These are phyloP conservation scores for Alternaria sp. DNA, from an alignment of 2,329 filamentous ascomycete genomes.

Conservation along the genomic window DNA sequence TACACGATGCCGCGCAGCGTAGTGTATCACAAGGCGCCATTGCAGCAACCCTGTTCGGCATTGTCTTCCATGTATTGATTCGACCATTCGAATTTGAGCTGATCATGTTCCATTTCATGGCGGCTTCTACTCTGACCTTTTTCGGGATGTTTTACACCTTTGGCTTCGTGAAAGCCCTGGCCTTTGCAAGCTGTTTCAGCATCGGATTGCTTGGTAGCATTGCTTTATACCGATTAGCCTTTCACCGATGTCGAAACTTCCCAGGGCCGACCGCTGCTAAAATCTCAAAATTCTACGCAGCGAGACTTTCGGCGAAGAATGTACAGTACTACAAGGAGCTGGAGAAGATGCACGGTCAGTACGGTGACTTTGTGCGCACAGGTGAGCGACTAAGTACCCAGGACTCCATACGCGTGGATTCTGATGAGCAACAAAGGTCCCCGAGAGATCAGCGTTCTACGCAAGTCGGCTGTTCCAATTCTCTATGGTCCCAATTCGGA, in stretches of 20 bases:
- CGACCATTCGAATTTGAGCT: constrained; percentile 33
- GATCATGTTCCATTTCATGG: constrained; percentile 37
- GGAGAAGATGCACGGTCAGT: constrained; percentile 37
- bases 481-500: constrained; percentile 35
- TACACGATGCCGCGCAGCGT: background rate
- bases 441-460: constrained; percentile 33
- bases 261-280: constrained; percentile 35
- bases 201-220: constrained; percentile 30
- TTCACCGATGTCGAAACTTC: constrained; percentile 37
- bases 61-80: constrained; percentile 30
- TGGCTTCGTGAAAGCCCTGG: constrained; percentile 14
- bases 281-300: constrained; percentile 40
- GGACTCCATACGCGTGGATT: background rate
- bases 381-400: constrained; percentile 25
- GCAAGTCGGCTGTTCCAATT: constrained; percentile 28
- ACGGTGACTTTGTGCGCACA: constrained; percentile 48
- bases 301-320: constrained; percentile 34
- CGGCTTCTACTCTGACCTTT: constrained; percentile 16
- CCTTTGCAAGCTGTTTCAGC: constrained; percentile 20
- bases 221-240: constrained; percentile 31
- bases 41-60: constrained; percentile 20
- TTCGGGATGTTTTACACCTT: constrained; percentile 19
- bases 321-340: constrained; percentile 42
- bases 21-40: constrained; percentile 2
- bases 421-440: constrained; percentile 23